These are phyloP conservation scores for Sporothrix mexicana DNA, from an alignment of 2,329 filamentous ascomycete species.

Conservation along the genomic window DNA sequence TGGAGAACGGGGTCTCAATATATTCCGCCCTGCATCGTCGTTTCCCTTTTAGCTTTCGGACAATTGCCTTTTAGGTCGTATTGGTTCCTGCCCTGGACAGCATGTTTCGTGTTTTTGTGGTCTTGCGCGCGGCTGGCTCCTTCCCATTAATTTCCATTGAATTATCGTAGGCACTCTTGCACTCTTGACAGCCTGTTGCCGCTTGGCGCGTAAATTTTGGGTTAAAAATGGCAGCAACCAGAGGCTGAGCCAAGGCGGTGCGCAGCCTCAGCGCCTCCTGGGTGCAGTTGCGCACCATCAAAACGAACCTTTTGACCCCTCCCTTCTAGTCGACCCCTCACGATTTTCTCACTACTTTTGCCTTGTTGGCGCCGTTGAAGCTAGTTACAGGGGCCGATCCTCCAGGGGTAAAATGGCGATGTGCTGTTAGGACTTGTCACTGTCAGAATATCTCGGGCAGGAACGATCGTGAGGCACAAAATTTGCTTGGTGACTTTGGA, in stretches of 20 bases:
- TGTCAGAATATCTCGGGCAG: not conserved
- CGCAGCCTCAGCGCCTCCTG: conserved; percentile 20
- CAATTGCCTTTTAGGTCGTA: too few relatives aligned
- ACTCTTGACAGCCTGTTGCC: conserved; percentile 1
- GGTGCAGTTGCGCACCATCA: not conserved
- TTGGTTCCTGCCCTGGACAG: not conserved
- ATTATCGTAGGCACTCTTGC: not conserved
- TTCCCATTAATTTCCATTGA: not conserved
- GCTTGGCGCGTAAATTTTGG: not conserved
- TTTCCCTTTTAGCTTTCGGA: not conserved
- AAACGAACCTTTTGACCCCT: not conserved
- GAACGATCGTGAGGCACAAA: not conserved
- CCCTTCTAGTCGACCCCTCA: not conserved
- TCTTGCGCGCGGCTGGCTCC: conserved; percentile 14
- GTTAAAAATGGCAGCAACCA: conserved; percentile 22
- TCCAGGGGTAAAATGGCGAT: conserved; percentile 8
- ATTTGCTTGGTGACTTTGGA: not conserved
- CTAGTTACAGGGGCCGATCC: not conserved
- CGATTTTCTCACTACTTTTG: not conserved
- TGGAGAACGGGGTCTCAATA: not conserved
- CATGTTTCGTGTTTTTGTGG: not conserved
- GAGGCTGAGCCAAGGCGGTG: conserved; percentile 24
- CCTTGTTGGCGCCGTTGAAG: not conserved
- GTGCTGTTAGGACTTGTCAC: not conserved
- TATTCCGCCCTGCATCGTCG: not conserved